Base-by-base conservation (phyloP, 176 grass and related monocot genomes). In the Cenchrus americanus region DNA sequence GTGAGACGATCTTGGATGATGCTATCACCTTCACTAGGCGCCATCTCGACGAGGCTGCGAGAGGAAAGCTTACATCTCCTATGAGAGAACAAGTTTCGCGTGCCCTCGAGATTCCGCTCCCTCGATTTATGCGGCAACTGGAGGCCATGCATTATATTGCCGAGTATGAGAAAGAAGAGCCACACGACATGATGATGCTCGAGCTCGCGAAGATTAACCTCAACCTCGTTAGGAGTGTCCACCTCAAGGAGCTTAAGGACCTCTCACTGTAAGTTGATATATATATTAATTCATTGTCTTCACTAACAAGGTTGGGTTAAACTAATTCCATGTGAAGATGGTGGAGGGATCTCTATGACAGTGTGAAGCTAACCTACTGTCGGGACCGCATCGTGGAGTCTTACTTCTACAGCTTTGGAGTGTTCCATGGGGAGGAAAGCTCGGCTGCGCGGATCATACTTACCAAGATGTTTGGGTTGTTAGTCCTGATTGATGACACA, bases 351-450 rank as follows among this genome's bases (percentile, higher is more conserved):
- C 46, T 69, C 2, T 63, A 84, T 15, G 3, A 50, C 15, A 40
- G 23, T 27, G 47, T 77, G 19, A 79, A 78, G 57, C 40, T 85
- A 6, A 44, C 18, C 19, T 85, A 78, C 26, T 19, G 74, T 58
- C 53, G 83, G 5, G 62, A 85, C 18, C 83, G 83, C 24, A 41
- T 79, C 4, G 43, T 69, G 7, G 83, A 85, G 8, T 3, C 21
- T 9, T 78, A 77, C 62, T 69, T 85, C 42, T 78, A 43, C 19
- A 41, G 8, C 3, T 66, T 34, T 6, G 70, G 54, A 5, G 13
- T 50, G 0, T 76, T 67, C 17, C 66, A 44, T 22, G 83, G 61
- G 57, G 60, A 60, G 14, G 60, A 85, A 17, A 59, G 26, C 37
- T 79, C 83, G 2, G 42, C 7, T 3, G 0, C 17, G 8, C 42